These are phyloP conservation scores for Eimeria tenella DNA, from an alignment of 169 alveolate species.

Conservation along the genomic window DNA sequence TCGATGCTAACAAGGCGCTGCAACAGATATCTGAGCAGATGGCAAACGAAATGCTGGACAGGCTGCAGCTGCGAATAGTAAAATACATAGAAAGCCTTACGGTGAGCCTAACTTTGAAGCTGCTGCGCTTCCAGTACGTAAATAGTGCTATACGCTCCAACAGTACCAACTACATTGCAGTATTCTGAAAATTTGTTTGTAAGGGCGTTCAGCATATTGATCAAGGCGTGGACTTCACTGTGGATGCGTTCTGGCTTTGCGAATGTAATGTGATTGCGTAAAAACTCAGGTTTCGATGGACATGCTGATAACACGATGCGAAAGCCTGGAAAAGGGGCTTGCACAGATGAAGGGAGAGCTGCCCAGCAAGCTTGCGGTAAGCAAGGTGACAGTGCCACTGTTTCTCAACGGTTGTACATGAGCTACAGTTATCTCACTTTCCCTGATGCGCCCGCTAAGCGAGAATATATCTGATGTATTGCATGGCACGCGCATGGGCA, in stretches of 20 bases:
- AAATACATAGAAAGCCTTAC: conserved; percentile 78
- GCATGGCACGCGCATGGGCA: too few relatives aligned
- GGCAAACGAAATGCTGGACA: conserved; percentile 82
- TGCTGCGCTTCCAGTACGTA: too few relatives aligned
- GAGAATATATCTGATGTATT: too few relatives aligned
- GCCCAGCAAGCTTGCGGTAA: conserved; percentile 80
- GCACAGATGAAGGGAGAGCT: conserved; percentile 81
- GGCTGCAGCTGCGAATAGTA: conserved; percentile 76
- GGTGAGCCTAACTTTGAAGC: conserved; percentile 10
- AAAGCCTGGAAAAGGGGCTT: conserved; percentile 75
- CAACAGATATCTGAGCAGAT: conserved; percentile 80
- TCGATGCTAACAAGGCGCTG: conserved; percentile 78
- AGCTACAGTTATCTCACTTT: too few relatives aligned
- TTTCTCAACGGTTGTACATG: background rate
- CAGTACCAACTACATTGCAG: too few relatives aligned
- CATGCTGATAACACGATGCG: conserved; percentile 79
- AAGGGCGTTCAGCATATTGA: too few relatives aligned
- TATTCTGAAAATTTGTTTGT: too few relatives aligned
- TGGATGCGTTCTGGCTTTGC: too few relatives aligned
- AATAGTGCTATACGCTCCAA: too few relatives aligned
- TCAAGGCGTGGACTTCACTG: too few relatives aligned
- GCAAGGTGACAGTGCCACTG: background rate
- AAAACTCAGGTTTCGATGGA: conserved; percentile 69
- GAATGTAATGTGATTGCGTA: background rate
- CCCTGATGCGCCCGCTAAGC: too few relatives aligned